phyloP scores from a whole-genome alignment of 2,329 filamentous ascomycete genomes.

The Colletotrichum liaoningense region DNA sequence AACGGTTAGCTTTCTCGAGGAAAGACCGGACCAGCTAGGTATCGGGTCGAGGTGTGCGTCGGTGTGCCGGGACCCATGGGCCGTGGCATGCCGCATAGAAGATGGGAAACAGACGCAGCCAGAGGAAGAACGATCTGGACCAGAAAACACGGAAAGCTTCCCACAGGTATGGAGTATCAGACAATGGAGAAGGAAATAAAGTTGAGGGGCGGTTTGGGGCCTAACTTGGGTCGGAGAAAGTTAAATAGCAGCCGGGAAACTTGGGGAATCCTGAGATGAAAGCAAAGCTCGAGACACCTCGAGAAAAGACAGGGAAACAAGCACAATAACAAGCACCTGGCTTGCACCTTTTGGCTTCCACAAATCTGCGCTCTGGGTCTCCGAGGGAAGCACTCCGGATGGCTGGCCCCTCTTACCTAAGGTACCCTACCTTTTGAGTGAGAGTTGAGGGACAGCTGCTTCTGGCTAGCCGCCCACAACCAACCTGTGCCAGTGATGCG shows the following conservation, averaged over 20 bases:
- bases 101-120: not conserved
- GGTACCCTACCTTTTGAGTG: too few relatives aligned
- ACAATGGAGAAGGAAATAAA: constrained; percentile 1
- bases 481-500: constrained; percentile 5
- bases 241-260: constrained; percentile 2
- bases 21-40: not conserved
- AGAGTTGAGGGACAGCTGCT: not conserved
- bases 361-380: not conserved
- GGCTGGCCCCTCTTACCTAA: not conserved
- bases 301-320: constrained; percentile 7
- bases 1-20: not conserved
- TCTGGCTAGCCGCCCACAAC: not conserved
- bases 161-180: not conserved
- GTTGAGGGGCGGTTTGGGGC: constrained; percentile 27
- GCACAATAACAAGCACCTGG: not conserved
- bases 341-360: not conserved
- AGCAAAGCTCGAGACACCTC: not conserved
- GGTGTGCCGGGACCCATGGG: not conserved
- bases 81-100: not conserved
- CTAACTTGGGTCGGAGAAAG: constrained; percentile 8
- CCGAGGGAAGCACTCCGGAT: not conserved
- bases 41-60: not conserved
- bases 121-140: not conserved
- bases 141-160: not conserved
- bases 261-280: constrained; percentile 22